Conservation (phyloP, 192 early-diverging fungal species). For the Linnemannia zychae region DNA sequence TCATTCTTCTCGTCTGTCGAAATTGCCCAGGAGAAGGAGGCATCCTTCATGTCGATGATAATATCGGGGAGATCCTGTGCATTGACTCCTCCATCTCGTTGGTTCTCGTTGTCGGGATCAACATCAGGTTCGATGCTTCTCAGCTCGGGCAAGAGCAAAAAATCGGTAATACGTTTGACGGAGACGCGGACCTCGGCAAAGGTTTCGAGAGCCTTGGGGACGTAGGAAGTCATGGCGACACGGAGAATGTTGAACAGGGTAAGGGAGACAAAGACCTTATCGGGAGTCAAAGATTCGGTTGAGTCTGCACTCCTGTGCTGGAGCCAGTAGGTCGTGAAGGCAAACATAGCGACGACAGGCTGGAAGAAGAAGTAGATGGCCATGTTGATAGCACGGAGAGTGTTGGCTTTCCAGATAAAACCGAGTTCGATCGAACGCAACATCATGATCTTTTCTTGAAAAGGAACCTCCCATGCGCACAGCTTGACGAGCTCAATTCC, state of each 20-base stretch:
- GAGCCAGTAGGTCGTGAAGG: slow-evolving; percentile 23
- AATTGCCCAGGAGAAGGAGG: slow-evolving; percentile 22
- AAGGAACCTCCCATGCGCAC: slow-evolving; percentile 34
- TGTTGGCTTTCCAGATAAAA: slow-evolving; percentile 13
- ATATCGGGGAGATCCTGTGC: slow-evolving; percentile 16
- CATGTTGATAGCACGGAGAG: slow-evolving; percentile 21
- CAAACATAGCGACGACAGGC: slow-evolving; percentile 8
- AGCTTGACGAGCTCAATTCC: slow-evolving; percentile 38
- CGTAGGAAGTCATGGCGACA: slow-evolving; percentile 22
- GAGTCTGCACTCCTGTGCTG: background rate
- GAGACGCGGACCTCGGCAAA: slow-evolving; percentile 15
- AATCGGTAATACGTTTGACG: slow-evolving; percentile 22
- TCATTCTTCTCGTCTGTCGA: slow-evolving; percentile 14
- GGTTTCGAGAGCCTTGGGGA: slow-evolving; percentile 28
- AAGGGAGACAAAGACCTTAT: slow-evolving; percentile 25
- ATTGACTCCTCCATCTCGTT: background rate
- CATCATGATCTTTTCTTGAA: slow-evolving; percentile 21
- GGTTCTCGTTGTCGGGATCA: background rate
- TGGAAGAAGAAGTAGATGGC: slow-evolving; percentile 27
- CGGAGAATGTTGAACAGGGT: slow-evolving; percentile 23
- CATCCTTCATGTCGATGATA: slow-evolving; percentile 20
- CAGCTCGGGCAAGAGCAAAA: slow-evolving; percentile 29
- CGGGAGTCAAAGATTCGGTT: slow-evolving; percentile 7
- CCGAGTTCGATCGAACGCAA: slow-evolving; percentile 15
- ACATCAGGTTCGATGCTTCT: slow-evolving; percentile 8